Percentiles rank a stretch among this genome's conserved stretches.
phyloP scores from a whole-genome alignment of 192 early-diverging fungal species.

The Geranomyces variabilis region DNA sequence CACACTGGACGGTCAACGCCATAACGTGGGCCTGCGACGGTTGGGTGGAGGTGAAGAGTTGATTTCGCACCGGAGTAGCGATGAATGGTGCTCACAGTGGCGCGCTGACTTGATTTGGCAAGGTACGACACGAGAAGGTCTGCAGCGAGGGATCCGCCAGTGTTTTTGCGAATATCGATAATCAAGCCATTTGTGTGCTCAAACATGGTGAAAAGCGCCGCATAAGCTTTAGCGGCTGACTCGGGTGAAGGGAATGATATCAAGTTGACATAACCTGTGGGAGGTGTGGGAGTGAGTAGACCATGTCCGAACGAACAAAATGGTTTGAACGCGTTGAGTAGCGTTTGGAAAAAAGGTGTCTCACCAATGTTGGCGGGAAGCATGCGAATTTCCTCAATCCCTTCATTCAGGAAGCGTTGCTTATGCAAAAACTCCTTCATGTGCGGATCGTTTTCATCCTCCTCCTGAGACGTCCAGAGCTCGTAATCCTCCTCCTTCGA shows the following conservation, averaged over 20 bases:
- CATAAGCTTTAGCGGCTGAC: too few species aligned
- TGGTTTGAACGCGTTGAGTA: too few species aligned
- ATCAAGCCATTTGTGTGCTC: background rate
- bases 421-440: background rate
- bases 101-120: background rate
- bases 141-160: background rate
- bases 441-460: background rate
- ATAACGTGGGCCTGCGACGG: background rate
- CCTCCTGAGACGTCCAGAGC: background rate
- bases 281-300: too few species aligned
- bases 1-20: background rate
- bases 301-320: too few species aligned
- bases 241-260: too few species aligned
- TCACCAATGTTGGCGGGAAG: background rate
- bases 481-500: background rate
- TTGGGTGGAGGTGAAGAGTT: background rate
- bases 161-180: constrained; percentile 9
- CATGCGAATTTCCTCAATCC: background rate
- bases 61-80: background rate
- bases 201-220: background rate
- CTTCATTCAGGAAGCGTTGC: background rate
- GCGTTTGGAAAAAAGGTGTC: too few species aligned
- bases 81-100: background rate
- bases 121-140: constrained; percentile 8
- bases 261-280: too few species aligned